phyloP scores from a whole-genome alignment of 139 green algal genomes.

The Eudorina sp. region DNA sequence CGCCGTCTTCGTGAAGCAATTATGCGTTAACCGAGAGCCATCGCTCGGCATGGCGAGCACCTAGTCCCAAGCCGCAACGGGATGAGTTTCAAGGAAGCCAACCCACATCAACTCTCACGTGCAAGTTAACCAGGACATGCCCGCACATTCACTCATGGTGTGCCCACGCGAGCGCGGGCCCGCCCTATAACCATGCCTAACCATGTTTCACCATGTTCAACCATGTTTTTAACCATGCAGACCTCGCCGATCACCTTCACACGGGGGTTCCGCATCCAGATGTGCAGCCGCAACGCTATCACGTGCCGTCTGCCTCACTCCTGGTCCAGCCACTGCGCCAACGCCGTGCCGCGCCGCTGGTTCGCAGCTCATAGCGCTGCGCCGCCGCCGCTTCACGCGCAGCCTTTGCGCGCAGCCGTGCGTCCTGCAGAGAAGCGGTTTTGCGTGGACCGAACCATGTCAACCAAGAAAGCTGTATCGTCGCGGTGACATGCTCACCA shows the following conservation, averaged over 20 bases:
- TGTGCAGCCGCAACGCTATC: no score
- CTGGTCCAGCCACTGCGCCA: slow-evolving; percentile 37
- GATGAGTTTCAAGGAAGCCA: no score
- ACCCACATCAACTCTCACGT: no score
- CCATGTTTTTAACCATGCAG: background rate
- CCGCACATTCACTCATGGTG: background rate
- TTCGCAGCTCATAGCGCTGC: background rate
- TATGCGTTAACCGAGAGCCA: no score
- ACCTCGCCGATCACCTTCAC: no score
- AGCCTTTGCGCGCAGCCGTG: slow-evolving; percentile 40
- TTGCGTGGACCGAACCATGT: background rate
- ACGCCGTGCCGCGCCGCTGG: slow-evolving; percentile 6
- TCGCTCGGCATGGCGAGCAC: no score
- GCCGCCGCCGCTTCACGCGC: slow-evolving; percentile 15
- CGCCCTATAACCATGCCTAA: background rate
- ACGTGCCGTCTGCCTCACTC: no score
- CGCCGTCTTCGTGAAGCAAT: no score
- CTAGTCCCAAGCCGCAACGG: no score
- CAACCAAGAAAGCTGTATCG: background rate
- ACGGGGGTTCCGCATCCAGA: background rate
- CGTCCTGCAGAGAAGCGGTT: background rate
- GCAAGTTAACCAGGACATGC: background rate
- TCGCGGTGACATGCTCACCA: no score
- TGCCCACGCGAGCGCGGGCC: no score
- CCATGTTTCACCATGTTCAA: background rate